phyloP scores from a whole-genome alignment of 495 filamentous ascomycete genomes.

The Daldinia grandis region DNA sequence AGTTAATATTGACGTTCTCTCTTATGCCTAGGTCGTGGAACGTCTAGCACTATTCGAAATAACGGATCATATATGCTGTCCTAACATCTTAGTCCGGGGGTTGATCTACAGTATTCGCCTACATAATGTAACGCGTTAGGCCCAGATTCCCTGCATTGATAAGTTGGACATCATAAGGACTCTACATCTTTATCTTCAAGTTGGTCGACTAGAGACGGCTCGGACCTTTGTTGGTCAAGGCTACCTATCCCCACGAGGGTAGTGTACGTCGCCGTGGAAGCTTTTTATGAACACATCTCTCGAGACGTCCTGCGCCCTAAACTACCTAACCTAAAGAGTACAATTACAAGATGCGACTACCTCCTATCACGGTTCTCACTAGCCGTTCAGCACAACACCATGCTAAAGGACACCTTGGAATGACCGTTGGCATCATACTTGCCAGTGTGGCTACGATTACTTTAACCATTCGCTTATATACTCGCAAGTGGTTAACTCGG shows the following conservation, averaged over 20 bases:
- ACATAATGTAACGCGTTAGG: not conserved
- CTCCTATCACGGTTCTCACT: constrained; percentile 54
- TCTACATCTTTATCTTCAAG: not conserved
- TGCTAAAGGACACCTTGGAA: constrained; percentile 55
- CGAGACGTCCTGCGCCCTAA: not conserved
- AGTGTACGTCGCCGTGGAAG: constrained; percentile 1
- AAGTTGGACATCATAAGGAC: constrained; percentile 4
- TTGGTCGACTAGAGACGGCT: not conserved
- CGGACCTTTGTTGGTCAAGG: constrained; percentile 3
- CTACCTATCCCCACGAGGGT: not conserved
- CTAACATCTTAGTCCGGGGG: constrained; percentile 1
- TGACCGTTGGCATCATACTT: constrained; percentile 55
- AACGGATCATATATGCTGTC: not conserved
- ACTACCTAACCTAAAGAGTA: not conserved
- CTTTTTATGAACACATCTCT: not conserved
- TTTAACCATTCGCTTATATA: constrained; percentile 59
- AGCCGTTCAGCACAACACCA: constrained; percentile 67
- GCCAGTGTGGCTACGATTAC: constrained; percentile 52
- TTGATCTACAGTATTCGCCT: not conserved
- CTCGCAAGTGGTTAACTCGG: constrained; percentile 53
- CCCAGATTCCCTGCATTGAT: not conserved
- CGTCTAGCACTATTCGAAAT: not conserved
- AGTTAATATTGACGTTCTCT: constrained; percentile 1
- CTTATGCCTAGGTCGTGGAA: constrained; percentile 1
- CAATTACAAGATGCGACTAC: constrained; percentile 51